A percentile compares a stretch with the other conserved stretches of the same genome.
Conservation (phyloP, 257 asterid species). For the Marsdenia floribunda region DNA sequence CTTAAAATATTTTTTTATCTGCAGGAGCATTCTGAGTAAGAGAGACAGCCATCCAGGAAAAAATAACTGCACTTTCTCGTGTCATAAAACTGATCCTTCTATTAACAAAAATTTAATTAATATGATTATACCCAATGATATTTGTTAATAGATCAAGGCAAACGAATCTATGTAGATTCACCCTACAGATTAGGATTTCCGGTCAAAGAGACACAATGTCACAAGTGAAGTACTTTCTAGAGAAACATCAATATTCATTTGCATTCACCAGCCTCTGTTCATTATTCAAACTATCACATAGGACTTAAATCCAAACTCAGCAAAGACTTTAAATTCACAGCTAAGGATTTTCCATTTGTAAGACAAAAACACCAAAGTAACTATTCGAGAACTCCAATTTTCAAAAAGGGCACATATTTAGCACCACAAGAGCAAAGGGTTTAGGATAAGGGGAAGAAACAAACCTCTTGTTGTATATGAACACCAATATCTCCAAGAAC, state of each 20-base stretch:
- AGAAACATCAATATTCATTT: neutral
- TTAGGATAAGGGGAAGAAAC: constrained; percentile 15
- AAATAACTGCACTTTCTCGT: neutral
- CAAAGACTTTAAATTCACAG: neutral
- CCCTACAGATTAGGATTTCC: constrained; percentile 1
- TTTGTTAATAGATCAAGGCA: neutral
- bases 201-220: neutral
- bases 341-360: neutral
- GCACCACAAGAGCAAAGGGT: constrained; percentile 1
- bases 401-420: neutral
- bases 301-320: neutral
- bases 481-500: constrained; percentile 86
- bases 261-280: neutral
- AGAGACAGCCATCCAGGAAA: neutral
- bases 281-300: neutral
- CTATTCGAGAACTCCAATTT: neutral
- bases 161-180: neutral
- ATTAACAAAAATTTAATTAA: neutral
- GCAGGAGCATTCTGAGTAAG: constrained; percentile 16
- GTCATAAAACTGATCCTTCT: neutral
- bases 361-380: neutral
- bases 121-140: neutral
- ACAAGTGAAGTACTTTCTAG: neutral
- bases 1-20: constrained; percentile 77
- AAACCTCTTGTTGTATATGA: constrained; percentile 83